Conservation (phyloP, 257 asterid genomes). For the Solanum etuberosum region DNA sequence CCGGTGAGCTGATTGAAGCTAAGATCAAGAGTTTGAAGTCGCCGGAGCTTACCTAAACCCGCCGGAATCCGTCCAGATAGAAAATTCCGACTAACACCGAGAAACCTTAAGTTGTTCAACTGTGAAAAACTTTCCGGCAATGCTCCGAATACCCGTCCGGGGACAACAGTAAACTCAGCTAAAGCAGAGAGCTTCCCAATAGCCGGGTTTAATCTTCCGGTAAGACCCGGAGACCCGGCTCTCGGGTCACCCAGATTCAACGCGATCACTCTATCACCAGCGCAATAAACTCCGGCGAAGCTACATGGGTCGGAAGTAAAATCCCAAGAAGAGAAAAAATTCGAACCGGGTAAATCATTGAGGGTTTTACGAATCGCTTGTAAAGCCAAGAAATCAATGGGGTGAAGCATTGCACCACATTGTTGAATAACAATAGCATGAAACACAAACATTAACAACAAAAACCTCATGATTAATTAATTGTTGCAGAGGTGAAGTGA, state of each 20-base stretch:
- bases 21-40: constrained; percentile 62
- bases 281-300: constrained; percentile 74
- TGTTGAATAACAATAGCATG: constrained; percentile 6
- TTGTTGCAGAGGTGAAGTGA: background rate
- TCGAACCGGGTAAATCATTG: constrained; percentile 71
- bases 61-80: constrained; percentile 67
- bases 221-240: constrained; percentile 73
- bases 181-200: constrained; percentile 66
- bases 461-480: background rate
- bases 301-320: constrained; percentile 84
- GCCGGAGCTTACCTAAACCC: constrained; percentile 44
- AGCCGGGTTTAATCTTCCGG: constrained; percentile 63
- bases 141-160: constrained; percentile 64
- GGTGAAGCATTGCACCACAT: constrained; percentile 52
- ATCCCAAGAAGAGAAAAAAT: constrained; percentile 74
- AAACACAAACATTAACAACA: background rate
- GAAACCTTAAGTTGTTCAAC: constrained; percentile 41
- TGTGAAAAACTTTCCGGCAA: constrained; percentile 57
- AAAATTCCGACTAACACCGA: constrained; percentile 60
- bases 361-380: constrained; percentile 62
- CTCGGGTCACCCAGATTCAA: constrained; percentile 86
- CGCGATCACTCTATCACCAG: constrained; percentile 54
- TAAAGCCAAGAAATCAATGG: constrained; percentile 75
- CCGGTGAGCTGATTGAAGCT: constrained; percentile 66
- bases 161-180: constrained; percentile 69